phyloP scores from a whole-genome alignment of 2,329 filamentous ascomycete species.

The Aureobasidium vineae region DNA sequence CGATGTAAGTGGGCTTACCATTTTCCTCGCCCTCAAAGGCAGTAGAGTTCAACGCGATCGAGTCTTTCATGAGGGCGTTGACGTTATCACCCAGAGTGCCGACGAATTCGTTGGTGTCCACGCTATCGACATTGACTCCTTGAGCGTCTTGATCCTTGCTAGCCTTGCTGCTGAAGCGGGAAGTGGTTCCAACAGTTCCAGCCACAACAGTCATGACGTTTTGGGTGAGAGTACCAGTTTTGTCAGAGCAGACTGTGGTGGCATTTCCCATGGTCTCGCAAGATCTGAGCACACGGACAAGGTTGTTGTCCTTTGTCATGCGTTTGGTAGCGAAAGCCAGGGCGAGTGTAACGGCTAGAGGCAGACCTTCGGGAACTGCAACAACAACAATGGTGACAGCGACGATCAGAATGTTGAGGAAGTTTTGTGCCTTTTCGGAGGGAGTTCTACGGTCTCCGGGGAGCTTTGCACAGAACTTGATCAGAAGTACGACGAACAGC shows the following conservation, averaged over 20 bases:
- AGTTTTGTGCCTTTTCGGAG: slow-evolving; percentile 72
- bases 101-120: slow-evolving; percentile 56
- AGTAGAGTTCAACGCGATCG: slow-evolving; percentile 66
- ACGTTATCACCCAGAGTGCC: slow-evolving; percentile 52
- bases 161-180: slow-evolving; percentile 51
- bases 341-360: slow-evolving; percentile 66
- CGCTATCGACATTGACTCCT: slow-evolving; percentile 42
- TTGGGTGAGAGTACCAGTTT: slow-evolving; percentile 71
- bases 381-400: slow-evolving; percentile 67
- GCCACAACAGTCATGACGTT: slow-evolving; percentile 77
- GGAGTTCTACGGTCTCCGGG: slow-evolving; percentile 54
- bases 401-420: slow-evolving; percentile 62
- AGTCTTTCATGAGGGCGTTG: slow-evolving; percentile 59
- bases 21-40: slow-evolving; percentile 66
- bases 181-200: slow-evolving; percentile 62
- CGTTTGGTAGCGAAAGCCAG: slow-evolving; percentile 66
- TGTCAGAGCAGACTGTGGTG: slow-evolving; percentile 76
- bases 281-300: slow-evolving; percentile 65
- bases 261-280: slow-evolving; percentile 72
- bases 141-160: slow-evolving; percentile 19
- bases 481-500: slow-evolving; percentile 80
- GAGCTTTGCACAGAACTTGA: slow-evolving; percentile 75
- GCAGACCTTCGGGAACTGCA: slow-evolving; percentile 66
- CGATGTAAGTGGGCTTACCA: slow-evolving; percentile 61
- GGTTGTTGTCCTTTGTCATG: slow-evolving; percentile 68